Evolutionary conservation across 2,329 filamentous ascomycete species (phyloP).

Genomic region (Xylaria sp.): DNA sequence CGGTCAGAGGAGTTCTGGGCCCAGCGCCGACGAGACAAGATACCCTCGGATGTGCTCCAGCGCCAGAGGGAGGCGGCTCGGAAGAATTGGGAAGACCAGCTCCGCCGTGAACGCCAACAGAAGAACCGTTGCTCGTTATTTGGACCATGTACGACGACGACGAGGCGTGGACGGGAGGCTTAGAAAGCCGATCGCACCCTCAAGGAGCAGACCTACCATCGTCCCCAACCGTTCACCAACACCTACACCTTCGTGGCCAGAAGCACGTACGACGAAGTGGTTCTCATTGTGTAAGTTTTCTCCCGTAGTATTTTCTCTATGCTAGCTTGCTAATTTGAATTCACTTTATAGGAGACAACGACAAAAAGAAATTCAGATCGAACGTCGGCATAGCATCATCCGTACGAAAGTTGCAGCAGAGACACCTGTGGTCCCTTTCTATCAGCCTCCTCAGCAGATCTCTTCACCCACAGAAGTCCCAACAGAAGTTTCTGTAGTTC

Average conservation of each 20-base stretch:
- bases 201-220: background rate
- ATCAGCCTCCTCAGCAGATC: background rate
- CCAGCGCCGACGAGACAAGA: background rate
- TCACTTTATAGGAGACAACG: background rate
- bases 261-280: background rate
- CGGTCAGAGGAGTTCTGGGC: background rate
- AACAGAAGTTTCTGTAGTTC: background rate
- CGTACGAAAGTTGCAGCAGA: background rate
- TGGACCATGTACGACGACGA: background rate
- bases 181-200: conserved; percentile 6
- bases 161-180: background rate
- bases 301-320: background rate
- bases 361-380: background rate
- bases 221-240: background rate
- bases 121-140: background rate
- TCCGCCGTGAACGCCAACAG: background rate
- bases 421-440: background rate
- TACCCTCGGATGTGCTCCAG: background rate
- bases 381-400: background rate
- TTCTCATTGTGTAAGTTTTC: background rate
- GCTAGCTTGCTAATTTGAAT: background rate
- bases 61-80: background rate
- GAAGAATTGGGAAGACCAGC: background rate
- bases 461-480: too few relatives aligned
- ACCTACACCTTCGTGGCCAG: background rate